Evolutionary conservation across 768 basidiomycete genomes (phyloP).

Genomic region (Exidia glandulosa): DNA sequence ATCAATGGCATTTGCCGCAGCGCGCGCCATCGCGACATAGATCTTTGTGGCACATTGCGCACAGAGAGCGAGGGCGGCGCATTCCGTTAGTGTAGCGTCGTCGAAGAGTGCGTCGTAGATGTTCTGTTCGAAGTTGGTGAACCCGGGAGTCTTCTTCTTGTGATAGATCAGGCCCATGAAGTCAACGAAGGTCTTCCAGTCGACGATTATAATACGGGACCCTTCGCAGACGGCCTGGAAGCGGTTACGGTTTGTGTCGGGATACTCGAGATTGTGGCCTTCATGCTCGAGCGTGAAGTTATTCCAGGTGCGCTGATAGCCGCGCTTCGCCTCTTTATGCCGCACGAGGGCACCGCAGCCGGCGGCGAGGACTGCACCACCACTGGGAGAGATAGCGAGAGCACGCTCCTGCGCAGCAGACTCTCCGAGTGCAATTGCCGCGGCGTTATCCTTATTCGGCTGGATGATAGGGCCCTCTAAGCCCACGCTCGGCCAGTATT

Average conservation of each 20-base stretch:
- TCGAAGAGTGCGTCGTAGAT: constrained; percentile 12
- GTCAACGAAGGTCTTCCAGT: constrained; percentile 5
- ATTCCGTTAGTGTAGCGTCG: constrained; percentile 11
- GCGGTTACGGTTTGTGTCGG: constrained; percentile 15
- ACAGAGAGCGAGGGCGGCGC: constrained; percentile 14
- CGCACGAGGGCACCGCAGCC: constrained; percentile 6
- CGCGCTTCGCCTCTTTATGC: background rate
- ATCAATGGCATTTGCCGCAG: constrained; percentile 15
- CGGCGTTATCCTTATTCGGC: constrained; percentile 21
- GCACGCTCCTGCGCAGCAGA: background rate
- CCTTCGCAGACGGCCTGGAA: constrained; percentile 12
- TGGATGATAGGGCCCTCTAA: constrained; percentile 16
- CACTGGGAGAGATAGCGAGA: constrained; percentile 6
- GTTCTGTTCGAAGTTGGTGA: constrained; percentile 20
- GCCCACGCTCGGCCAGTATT: constrained; percentile 15
- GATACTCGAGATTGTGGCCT: constrained; percentile 8
- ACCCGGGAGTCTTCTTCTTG: constrained; percentile 9
- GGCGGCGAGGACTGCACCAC: constrained; percentile 16
- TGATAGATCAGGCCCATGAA: constrained; percentile 13
- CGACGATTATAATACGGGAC: constrained; percentile 9
- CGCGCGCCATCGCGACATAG: constrained; percentile 13
- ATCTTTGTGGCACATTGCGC: constrained; percentile 13
- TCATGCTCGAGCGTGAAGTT: constrained; percentile 8
- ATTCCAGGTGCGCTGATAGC: constrained; percentile 12
- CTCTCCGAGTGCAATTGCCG: constrained; percentile 2